phyloP scores from a whole-genome alignment of 2,329 filamentous ascomycete species.

The Colletotrichum horii region DNA sequence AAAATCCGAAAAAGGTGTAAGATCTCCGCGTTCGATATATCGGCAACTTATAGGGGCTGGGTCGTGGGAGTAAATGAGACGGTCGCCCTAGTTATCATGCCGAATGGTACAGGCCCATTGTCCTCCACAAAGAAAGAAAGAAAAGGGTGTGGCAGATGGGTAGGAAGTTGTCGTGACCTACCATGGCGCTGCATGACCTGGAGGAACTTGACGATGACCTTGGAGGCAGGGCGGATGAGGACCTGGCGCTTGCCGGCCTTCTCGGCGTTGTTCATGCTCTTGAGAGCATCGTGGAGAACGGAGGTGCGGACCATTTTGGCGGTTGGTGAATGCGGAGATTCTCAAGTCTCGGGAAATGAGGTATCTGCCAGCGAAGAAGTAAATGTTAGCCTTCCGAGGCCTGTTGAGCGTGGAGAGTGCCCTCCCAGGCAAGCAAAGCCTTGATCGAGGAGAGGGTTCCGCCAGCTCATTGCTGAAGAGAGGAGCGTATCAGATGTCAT shows the following conservation, averaged over 20 bases:
- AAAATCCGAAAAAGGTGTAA: constrained; percentile 91
- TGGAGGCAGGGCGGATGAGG: constrained; percentile 95
- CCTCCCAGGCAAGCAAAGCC: constrained; percentile 48
- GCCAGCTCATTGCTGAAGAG: constrained; percentile 69
- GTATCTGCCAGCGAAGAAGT: constrained; percentile 58
- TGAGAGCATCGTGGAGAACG: constrained; percentile 99
- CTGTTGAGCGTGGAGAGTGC: constrained; percentile 72
- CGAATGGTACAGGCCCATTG: constrained; percentile 60
- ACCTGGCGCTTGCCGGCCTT: constrained; percentile 99
- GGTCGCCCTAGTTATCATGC: constrained; percentile 99
- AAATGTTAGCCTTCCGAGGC: constrained; percentile 67
- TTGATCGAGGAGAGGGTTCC: constrained; percentile 66
- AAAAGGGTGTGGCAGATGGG: neutral
- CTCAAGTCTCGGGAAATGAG: constrained; percentile 76
- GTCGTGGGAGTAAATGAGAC: constrained; percentile 80
- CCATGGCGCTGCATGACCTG: constrained; percentile 99
- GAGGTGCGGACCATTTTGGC: constrained; percentile 98
- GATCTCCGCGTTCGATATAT: constrained; percentile 93
- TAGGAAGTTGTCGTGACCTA: constrained; percentile 59
- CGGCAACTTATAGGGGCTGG: constrained; percentile 99
- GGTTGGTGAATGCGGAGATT: constrained; percentile 70
- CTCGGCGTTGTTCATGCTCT: constrained; percentile 99
- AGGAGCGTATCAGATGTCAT: constrained; percentile 60
- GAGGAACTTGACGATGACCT: constrained; percentile 99
- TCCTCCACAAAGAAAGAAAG: constrained; percentile 11